Evolutionary conservation across 1,284 basidiomycete species (phyloP), one percentile per base, ranked within the genome.

Genomic region (Cryptococcus sp.): DNA sequence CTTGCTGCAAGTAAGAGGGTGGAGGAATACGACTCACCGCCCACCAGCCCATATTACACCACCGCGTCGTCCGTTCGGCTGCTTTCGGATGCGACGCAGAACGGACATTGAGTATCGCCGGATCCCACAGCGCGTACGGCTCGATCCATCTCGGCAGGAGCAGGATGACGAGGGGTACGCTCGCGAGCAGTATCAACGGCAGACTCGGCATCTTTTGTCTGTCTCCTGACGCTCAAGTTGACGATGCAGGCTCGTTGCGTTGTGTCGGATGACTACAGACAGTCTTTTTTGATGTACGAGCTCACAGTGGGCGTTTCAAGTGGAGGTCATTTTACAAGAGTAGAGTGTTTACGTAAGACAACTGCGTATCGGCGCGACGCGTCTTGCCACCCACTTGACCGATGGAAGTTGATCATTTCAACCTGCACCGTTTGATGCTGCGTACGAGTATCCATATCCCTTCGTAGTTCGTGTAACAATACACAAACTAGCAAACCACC

Each of bases 11-110:
- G 22, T 3, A 22, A n/a, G 42, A 19, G 23, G 46, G 19, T 47
- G 15, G 17, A 25, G 20, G 42, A n/a, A 11, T 6, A 25, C 25
- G 52, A 55, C 68, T 54, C 48, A 73, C 73, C 49, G 61, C 63
- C 76, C 76, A 77, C 58, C 66, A 76, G 0, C 76, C 76, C 70
- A 76, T 71, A 59, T 77, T 77, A 43, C 67, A 62, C 76, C 76
- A 77, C 45, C 25, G 52, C 3, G 63, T 62, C 20, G 58, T 53
- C 19, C 62, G 51, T 15, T 58, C 61, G 19, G 57, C 54, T 35
- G 13, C 30, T 8, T 8, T 35, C 8, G 30, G 30, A 13, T 35
- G 5, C 2, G 30, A 35, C 7, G 47, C 56, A 16, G 42, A 50
- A 19, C 43, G 35, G 13, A 45, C 40, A 51, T 77, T 77, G 35